Percentiles rank a stretch among this genome's conserved stretches.
These are phyloP conservation scores for Xylaria acuta DNA, from an alignment of 495 filamentous ascomycete species.

Conservation along the genomic window DNA sequence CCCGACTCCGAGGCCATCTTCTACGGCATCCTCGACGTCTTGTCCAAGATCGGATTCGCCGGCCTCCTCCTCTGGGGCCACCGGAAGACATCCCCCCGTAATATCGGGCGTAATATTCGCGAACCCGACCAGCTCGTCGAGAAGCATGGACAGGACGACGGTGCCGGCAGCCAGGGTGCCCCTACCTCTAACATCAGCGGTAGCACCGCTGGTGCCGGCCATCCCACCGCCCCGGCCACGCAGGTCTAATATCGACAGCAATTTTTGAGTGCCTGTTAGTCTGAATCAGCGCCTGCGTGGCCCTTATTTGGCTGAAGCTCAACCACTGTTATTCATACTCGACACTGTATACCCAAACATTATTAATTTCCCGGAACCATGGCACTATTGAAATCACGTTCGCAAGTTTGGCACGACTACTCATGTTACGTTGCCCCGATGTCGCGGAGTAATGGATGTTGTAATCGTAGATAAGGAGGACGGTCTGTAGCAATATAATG, in stretches of 20 bases:
- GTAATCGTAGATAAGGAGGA: not conserved
- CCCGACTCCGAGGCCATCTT: conserved; percentile 71
- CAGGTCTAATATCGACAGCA: not conserved
- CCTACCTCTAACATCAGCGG: conserved; percentile 8
- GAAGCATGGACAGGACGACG: conserved; percentile 10
- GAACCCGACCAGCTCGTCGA: conserved; percentile 36
- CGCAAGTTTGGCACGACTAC: not conserved
- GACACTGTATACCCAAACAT: not conserved
- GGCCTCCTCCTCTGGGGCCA: conserved; percentile 58
- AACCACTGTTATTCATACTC: not conserved
- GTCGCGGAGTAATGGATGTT: not conserved
- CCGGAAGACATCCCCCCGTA: conserved; percentile 57
- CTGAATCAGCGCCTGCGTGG: not conserved
- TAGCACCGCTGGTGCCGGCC: conserved; percentile 12
- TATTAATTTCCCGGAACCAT: not conserved
- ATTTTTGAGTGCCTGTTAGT: not conserved
- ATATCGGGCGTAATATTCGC: conserved; percentile 52
- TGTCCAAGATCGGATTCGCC: conserved; percentile 64
- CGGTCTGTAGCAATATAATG: not conserved
- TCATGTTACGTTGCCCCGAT: not conserved
- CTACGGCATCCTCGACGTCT: conserved; percentile 70
- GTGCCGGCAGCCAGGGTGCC: not conserved
- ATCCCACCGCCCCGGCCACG: not conserved
- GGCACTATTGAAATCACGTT: not conserved
- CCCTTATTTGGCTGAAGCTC: not conserved